These are phyloP conservation scores for Camellia oleifera DNA, from an alignment of 179 eudicot species.

Conservation along the genomic window DNA sequence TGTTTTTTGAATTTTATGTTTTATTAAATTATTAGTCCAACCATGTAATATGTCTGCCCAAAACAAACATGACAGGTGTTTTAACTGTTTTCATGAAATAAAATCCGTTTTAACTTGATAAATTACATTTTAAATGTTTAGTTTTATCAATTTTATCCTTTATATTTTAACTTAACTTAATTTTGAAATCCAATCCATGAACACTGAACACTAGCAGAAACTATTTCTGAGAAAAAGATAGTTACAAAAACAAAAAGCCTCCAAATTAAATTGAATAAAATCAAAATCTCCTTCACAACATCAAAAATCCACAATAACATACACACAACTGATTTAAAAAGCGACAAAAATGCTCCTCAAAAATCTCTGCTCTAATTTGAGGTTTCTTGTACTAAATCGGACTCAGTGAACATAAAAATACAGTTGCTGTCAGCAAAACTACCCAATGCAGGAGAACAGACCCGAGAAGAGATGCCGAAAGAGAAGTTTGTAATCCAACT, in stretches of 20 bases:
- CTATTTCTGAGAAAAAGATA: not conserved
- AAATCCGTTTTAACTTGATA: no score
- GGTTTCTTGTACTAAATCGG: not conserved
- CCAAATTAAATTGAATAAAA: not conserved
- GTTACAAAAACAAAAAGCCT: not conserved
- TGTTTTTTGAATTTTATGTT: no score
- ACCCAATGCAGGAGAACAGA: slow-evolving; percentile 25
- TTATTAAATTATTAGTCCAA: no score
- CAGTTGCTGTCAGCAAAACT: slow-evolving; percentile 16
- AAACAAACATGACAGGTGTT: no score
- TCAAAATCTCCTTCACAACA: not conserved
- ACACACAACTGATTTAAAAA: not conserved
- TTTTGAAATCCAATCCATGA: not conserved
- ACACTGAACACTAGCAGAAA: not conserved
- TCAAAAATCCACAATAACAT: not conserved
- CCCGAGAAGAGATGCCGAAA: slow-evolving; percentile 24
- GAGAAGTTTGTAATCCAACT: slow-evolving; percentile 52
- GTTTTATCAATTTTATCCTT: no score
- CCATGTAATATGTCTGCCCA: no score
- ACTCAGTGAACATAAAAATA: slow-evolving; percentile 14
- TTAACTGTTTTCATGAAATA: no score
- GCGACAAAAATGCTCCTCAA: not conserved
- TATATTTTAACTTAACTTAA: no score
- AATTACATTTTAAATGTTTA: no score
- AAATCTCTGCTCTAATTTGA: not conserved